A percentile compares a stretch with the other conserved stretches of the same genome.
Evolutionary conservation across 2,329 filamentous ascomycete species (phyloP).

Genomic region (Diaporthe sp.): DNA sequence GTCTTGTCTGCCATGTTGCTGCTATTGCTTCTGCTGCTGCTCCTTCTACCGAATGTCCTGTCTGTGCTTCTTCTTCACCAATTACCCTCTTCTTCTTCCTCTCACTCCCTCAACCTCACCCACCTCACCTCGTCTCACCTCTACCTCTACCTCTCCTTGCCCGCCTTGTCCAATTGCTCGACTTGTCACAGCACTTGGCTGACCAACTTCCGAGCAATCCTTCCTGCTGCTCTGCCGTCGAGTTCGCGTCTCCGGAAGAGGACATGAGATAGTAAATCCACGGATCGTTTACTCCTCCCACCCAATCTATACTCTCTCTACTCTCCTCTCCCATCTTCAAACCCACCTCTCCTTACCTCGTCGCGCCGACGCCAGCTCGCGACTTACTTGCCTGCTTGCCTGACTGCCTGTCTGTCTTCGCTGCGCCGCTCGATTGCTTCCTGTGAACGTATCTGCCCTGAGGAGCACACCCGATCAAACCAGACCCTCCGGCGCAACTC

Average conservation of each 20-base stretch:
- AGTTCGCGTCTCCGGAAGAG: not conserved
- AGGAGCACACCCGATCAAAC: not conserved
- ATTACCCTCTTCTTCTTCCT: conserved; percentile 13
- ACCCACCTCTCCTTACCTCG: not conserved
- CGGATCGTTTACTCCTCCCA: conserved; percentile 13
- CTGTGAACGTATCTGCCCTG: not conserved
- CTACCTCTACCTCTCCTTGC: not conserved
- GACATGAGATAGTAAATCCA: conserved; percentile 28
- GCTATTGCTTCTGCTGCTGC: not conserved
- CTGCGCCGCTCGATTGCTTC: not conserved
- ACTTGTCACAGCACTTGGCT: conserved; percentile 1
- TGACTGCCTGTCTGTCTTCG: conserved; percentile 3
- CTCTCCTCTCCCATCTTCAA: not conserved
- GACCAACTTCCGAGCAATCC: not conserved
- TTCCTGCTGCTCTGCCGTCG: not conserved
- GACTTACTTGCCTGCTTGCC: not conserved
- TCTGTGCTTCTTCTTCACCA: conserved; percentile 35
- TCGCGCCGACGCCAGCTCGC: conserved; percentile 23
- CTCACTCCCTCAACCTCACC: conserved; percentile 3
- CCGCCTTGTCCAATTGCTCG: conserved; percentile 28
- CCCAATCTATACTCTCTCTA: conserved; percentile 20
- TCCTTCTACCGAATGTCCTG: conserved; percentile 8
- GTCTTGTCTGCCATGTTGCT: conserved; percentile 4
- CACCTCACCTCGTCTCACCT: conserved; percentile 8
- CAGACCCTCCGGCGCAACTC: not conserved